Base-by-base conservation (phyloP, 192 early-diverging fungal genomes). In the Backusella tarrabulga region DNA sequence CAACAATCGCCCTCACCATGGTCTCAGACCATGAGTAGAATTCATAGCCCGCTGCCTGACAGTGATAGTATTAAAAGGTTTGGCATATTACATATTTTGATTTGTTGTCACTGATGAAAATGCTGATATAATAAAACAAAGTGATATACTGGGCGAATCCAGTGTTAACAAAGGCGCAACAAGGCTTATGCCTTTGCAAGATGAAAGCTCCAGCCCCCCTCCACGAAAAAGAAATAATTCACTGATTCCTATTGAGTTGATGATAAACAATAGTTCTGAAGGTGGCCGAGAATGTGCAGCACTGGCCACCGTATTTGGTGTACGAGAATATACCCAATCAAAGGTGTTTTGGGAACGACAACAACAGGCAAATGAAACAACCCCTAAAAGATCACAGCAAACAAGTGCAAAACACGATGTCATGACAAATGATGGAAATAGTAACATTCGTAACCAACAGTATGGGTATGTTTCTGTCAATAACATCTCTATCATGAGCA, bases 271-370 rank as follows among this genome's bases (percentile, higher is more conserved):
- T 8, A 44, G 60, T 41, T 36, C 35, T 34, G 80, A 77, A 60
- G 76, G 80, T 35, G 71, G 71, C 7, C 50, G 71, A 52, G 80
- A 81, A 72, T 50, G 76, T 36, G 80, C 80, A 29, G 77, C 80
- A 34, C 46, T 81, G n/a, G 80, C 80, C 1, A 77, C 77, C 1
- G 80, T 81, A 19, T 81, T 81, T 75, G 80, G 80, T 26, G 73
- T 77, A 34, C 72, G 52, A 41, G 80, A 81, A 74, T 81, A 81
- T 42, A 73, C 72, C 6, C 73, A 81, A 32, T 72, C 73, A 21
- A 78, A 78, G 17, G 54, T 77, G 14, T 66, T 81, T 11, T 81
- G 80, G 80, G 76, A 81, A 56, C 56, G 71, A 0, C 76, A 77
- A 7, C 69, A 71, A 44, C 36, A 71, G 12, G 35, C 34, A 42